These are phyloP conservation scores for Entelexis sorbosivorans DNA, from an alignment of 1,139 yeast genomes.

Conservation along the genomic window DNA sequence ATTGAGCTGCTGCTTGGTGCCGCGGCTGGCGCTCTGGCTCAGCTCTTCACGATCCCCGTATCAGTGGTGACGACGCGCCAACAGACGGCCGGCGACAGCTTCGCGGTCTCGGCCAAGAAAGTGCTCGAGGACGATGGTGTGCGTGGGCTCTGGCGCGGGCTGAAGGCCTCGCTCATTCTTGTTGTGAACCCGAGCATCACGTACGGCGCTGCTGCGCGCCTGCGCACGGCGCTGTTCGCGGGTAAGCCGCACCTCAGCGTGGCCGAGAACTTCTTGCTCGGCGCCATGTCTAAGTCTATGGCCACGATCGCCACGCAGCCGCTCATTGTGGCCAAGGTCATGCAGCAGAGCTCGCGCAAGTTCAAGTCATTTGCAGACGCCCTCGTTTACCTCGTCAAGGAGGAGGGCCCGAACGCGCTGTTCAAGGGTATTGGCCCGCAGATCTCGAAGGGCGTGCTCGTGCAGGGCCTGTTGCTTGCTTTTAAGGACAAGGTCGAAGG, in stretches of 20 bases:
- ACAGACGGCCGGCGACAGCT: conserved; percentile 43
- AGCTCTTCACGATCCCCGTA: conserved; percentile 71
- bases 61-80: conserved; percentile 76
- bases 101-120: conserved; percentile 42
- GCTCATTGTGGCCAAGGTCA: conserved; percentile 70
- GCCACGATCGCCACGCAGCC: conserved; percentile 81
- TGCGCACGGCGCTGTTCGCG: conserved; percentile 46
- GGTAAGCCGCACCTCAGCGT: conserved; percentile 45
- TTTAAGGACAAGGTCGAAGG: conserved; percentile 53
- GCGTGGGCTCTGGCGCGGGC: conserved; percentile 72
- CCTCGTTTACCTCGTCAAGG: conserved; percentile 38
- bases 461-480: conserved; percentile 77
- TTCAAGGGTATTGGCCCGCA: conserved; percentile 82
- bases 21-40: conserved; percentile 75
- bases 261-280: conserved; percentile 57
- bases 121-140: conserved; percentile 58
- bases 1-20: conserved; percentile 74
- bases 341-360: conserved; percentile 48
- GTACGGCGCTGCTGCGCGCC: conserved; percentile 68
- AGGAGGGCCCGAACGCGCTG: conserved; percentile 45
- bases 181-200: conserved; percentile 82
- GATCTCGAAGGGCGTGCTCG: conserved; percentile 68
- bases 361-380: conserved; percentile 47
- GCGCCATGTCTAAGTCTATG: conserved; percentile 67
- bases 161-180: conserved; percentile 67